phyloP scores from a whole-genome alignment of 2,329 filamentous ascomycete species.

The Fusarium virguliforme region DNA sequence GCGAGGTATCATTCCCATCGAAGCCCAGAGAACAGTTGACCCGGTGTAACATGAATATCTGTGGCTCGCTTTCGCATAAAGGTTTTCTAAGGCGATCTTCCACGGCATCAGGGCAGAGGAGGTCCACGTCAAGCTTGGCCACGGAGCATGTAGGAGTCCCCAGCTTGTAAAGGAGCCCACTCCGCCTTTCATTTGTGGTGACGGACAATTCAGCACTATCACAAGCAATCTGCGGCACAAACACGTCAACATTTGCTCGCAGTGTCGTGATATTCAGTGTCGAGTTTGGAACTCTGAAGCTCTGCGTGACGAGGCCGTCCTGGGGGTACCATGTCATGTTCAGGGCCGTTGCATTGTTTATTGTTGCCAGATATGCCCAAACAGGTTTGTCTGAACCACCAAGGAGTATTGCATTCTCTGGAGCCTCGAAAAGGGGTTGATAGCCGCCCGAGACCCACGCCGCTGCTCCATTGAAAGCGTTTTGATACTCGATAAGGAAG shows the following conservation, averaged over 20 bases:
- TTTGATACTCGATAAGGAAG: not conserved
- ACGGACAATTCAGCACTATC: not conserved
- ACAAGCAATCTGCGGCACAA: not conserved
- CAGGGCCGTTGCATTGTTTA: not conserved
- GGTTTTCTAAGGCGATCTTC: too few relatives aligned
- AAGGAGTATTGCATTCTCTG: not conserved
- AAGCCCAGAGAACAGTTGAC: too few relatives aligned
- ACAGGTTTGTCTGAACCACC: not conserved
- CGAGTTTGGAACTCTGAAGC: not conserved
- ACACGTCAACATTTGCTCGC: not conserved
- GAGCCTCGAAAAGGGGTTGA: not conserved
- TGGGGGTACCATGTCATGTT: not conserved
- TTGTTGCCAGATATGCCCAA: not conserved
- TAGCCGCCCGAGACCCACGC: not conserved
- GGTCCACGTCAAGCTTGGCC: too few relatives aligned
- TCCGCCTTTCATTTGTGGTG: too few relatives aligned
- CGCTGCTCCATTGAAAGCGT: not conserved
- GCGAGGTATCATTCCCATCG: too few relatives aligned
- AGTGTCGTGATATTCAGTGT: not conserved
- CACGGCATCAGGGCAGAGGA: too few relatives aligned
- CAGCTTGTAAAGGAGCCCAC: too few relatives aligned
- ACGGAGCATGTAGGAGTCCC: too few relatives aligned
- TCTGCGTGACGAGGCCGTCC: not conserved
- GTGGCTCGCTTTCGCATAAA: too few relatives aligned
- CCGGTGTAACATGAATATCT: too few relatives aligned